Conservation (phyloP, 805 yeast species). For the Candida vaughaniae region DNA sequence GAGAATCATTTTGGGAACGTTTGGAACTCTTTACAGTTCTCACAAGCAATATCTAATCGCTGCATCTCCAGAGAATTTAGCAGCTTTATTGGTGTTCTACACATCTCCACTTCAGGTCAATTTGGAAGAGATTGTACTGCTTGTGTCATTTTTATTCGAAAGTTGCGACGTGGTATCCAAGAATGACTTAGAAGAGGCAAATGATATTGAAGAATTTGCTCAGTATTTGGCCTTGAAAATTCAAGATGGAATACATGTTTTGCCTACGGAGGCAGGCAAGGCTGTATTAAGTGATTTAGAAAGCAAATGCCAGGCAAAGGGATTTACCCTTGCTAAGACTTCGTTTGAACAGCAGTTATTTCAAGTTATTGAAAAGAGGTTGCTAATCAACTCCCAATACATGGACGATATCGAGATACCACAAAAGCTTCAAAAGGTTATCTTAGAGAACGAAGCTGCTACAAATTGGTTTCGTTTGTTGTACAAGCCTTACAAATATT, state of each 20-base stretch:
- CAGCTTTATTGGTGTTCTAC: slow-evolving; percentile 4
- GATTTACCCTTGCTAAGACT: neutral
- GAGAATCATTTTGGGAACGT: slow-evolving; percentile 4
- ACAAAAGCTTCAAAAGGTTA: slow-evolving; percentile 13
- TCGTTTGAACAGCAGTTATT: slow-evolving; percentile 11
- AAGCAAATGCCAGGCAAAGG: neutral
- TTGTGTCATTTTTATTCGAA: neutral
- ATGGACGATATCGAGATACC: slow-evolving; percentile 18
- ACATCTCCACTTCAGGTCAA: slow-evolving; percentile 7
- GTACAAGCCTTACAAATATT: slow-evolving; percentile 27
- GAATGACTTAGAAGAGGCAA: slow-evolving; percentile 5
- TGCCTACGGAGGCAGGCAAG: neutral
- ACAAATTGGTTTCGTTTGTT: slow-evolving; percentile 28
- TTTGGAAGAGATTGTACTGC: neutral
- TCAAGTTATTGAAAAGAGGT: slow-evolving; percentile 20
- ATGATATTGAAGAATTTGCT: slow-evolving; percentile 14
- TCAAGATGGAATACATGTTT: neutral
- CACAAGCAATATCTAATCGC: neutral
- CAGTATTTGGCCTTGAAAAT: slow-evolving; percentile 8
- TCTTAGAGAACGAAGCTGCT: slow-evolving; percentile 18
- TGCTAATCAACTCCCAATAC: slow-evolving; percentile 19
- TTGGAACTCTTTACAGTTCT: slow-evolving; percentile 3
- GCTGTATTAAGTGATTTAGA: neutral
- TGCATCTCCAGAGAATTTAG: slow-evolving; percentile 1
- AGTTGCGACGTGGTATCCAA: neutral